phyloP scores from a whole-genome alignment of 2,329 filamentous ascomycete species.

The Ascochyta pisi region DNA sequence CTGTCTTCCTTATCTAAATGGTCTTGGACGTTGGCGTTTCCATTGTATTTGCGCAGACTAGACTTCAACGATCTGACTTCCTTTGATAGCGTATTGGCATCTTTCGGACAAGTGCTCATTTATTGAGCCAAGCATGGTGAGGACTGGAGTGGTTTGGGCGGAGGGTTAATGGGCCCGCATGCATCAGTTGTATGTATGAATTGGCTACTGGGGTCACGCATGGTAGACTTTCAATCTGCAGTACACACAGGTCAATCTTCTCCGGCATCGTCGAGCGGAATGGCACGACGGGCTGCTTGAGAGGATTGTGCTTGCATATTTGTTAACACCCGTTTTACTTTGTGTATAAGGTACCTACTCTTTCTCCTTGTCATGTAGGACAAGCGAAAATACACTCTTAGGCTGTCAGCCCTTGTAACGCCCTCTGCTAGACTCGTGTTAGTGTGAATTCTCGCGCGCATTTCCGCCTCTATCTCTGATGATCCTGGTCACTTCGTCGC shows the following conservation, averaged over 20 bases:
- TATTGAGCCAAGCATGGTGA: slow-evolving; percentile 29
- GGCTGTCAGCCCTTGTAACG: not conserved
- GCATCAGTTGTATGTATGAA: slow-evolving; percentile 46
- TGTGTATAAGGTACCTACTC: slow-evolving; percentile 10
- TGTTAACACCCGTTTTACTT: slow-evolving; percentile 33
- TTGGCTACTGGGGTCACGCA: slow-evolving; percentile 41
- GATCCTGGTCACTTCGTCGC: slow-evolving; percentile 10
- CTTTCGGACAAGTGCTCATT: slow-evolving; percentile 32
- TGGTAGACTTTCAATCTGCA: slow-evolving; percentile 45
- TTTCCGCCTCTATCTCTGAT: slow-evolving; percentile 2
- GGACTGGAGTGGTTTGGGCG: slow-evolving; percentile 33
- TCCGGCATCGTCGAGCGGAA: slow-evolving; percentile 24
- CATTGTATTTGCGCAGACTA: slow-evolving; percentile 50
- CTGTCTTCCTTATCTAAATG: slow-evolving; percentile 57
- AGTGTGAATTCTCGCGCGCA: not conserved
- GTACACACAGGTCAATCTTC: slow-evolving; percentile 34
- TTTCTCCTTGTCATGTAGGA: not conserved
- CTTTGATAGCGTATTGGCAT: slow-evolving; percentile 43
- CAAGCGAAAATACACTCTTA: slow-evolving; percentile 4
- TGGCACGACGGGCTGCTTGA: slow-evolving; percentile 31
- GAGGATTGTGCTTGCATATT: slow-evolving; percentile 35
- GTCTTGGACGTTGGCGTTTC: slow-evolving; percentile 47
- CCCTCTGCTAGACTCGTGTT: not conserved
- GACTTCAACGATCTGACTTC: slow-evolving; percentile 43
- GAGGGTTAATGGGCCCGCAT: slow-evolving; percentile 39